Conservation (phyloP, 1,284 basidiomycete species). For the Cutaneotrichosporon sp. region DNA sequence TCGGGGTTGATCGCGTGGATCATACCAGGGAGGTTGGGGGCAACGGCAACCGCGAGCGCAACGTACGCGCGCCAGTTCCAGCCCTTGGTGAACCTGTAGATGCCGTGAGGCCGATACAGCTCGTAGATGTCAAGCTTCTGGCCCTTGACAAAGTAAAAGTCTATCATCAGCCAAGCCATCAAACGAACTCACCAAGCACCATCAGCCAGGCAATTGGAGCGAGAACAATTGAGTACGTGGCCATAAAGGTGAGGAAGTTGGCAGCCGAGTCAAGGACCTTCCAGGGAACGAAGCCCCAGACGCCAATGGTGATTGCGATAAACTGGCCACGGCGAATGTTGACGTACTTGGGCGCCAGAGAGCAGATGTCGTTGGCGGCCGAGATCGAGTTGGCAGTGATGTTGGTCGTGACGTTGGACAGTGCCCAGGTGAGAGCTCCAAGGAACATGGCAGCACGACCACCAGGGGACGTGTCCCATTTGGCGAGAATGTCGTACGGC, state of each 20-base stretch:
- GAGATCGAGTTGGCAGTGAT: constrained; percentile 68
- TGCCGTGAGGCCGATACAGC: constrained; percentile 50
- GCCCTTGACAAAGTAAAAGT: constrained; percentile 45
- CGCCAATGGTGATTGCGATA: constrained; percentile 70
- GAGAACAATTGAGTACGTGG: constrained; percentile 49
- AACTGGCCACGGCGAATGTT: constrained; percentile 74
- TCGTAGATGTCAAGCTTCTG: constrained; percentile 42
- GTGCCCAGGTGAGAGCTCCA: constrained; percentile 64
- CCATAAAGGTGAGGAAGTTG: constrained; percentile 49
- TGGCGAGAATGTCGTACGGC: constrained; percentile 35
- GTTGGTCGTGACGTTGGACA: constrained; percentile 72
- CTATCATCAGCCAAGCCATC: constrained; percentile 13
- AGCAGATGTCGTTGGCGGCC: constrained; percentile 74
- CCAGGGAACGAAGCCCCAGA: constrained; percentile 58
- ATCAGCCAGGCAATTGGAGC: constrained; percentile 48
- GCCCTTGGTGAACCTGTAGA: constrained; percentile 44
- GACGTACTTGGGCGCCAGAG: constrained; percentile 59
- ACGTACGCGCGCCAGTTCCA: constrained; percentile 47
- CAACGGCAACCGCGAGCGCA: constrained; percentile 39
- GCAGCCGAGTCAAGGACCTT: constrained; percentile 45
- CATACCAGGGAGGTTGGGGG: constrained; percentile 48
- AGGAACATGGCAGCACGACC: constrained; percentile 69
- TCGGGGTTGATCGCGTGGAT: constrained; percentile 40
- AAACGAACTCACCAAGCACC: constrained; percentile 20
- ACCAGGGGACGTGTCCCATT: constrained; percentile 22